Base-by-base conservation (phyloP, 2,329 filamentous ascomycete genomes). In the Penicillium sp. region DNA sequence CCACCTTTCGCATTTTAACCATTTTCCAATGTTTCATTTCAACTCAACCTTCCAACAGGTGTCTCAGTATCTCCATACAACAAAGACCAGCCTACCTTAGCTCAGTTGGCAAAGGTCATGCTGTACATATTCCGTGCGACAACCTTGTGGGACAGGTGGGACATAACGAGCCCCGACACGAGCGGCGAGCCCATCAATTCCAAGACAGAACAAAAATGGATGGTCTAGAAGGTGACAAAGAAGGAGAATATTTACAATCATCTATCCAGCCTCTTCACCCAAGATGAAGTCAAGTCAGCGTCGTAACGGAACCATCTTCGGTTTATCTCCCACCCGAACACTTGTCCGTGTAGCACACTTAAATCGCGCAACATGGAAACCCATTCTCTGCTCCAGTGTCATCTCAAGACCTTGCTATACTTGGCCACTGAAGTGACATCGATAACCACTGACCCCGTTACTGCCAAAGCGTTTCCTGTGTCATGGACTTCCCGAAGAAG, bases 111-210 rank as follows among this genome's bases (percentile, higher is more conserved):
- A 45, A 31, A 16, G 32, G 29, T 11, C n/a, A 38, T 40, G 40
- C 20, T 40, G 40, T 55, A 40, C 48, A 40, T 55, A 43, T 24
- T 7, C 22, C 29, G 37, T 43, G 42, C 52, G 56, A 58, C 48
- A 50, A 58, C 59, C 45, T 31, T 18, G 50, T 54, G 32, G 44
- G 42, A 59, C 44, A 22, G 34, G 57, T 26, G 59, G 60, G 42
- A 61, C 60, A 48, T 45, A 39, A 35, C 2, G 34, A 29, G 38
- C 45, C 44, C 51, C 37, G 39, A 57, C 13, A 37, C 29, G 11
- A 18, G n/a, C 20, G 24, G 22, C 16, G n/a, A 22, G 34, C 11
- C 5, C 9, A 29, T 24, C 24, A 32, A 8, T 32, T 34, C 49
- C 37, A 46, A 46, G 40, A 52, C 26, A 26, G 16, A 35, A n/a